A percentile compares a stretch with the other conserved stretches of the same genome.
Evolutionary conservation across 2,329 filamentous ascomycete genomes (phyloP).

Genomic region (Cladophialophora carrionii): DNA sequence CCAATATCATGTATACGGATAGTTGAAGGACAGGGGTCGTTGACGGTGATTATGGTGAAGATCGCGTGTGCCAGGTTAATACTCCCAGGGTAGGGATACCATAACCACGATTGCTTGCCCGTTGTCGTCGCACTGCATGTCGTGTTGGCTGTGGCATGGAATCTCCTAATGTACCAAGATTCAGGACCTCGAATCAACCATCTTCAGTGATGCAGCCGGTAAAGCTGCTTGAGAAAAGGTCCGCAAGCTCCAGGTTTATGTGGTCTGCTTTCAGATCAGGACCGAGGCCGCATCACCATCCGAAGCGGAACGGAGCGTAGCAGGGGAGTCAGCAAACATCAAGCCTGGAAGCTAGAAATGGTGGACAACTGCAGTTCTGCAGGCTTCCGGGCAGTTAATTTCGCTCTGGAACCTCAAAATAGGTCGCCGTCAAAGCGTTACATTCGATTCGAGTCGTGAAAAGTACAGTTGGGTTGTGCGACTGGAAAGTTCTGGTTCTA

Average conservation of each 20-base stretch:
- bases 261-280: neutral
- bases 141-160: neutral
- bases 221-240: neutral
- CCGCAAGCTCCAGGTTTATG: neutral
- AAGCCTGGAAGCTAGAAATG: neutral
- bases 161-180: no score
- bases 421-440: neutral
- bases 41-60: neutral
- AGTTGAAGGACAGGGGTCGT: neutral
- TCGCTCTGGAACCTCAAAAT: neutral
- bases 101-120: neutral
- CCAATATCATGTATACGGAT: neutral
- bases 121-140: neutral
- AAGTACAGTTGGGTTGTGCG: neutral
- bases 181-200: neutral
- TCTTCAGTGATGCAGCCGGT: neutral
- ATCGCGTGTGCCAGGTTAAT: neutral
- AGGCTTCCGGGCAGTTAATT: neutral
- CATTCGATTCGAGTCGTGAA: neutral
- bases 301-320: neutral
- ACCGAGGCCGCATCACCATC: neutral
- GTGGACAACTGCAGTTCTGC: neutral
- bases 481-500: neutral
- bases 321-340: neutral
- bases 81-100: neutral